Evolutionary conservation across 148 eudicot species (phyloP), one percentile per base, ranked within the genome.

Genomic region (Polygonum aviculare): DNA sequence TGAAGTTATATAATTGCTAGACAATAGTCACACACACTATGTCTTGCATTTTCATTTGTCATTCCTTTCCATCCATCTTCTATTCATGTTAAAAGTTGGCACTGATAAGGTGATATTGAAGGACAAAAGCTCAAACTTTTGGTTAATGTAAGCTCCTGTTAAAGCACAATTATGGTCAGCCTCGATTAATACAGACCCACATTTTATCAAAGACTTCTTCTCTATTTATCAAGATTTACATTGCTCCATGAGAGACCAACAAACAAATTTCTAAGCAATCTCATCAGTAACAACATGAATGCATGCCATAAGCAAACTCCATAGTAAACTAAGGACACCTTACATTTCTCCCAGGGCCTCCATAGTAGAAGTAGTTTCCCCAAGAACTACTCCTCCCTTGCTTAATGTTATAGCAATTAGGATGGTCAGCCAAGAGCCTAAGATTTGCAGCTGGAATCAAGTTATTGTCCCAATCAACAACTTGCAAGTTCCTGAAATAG

Each of bases 391-490:
- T 96, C 80, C 76, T 96, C 7, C 94, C 98, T 39, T 91, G 90
- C 77, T 81, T 87, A 16, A 96, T 96, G 49, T 91, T 86, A 76
- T 96, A 96, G 69, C 99, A 96, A 77, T 75, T 87, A 4, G 98
- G 94, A 87, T 96, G 98, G 86, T 96, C 99, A 74, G 99, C 98
- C 75, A 89, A 85, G 3, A 93, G 87, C 35, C 80, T 91, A 6
- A 93, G 80, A 74, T 89, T 91, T 40, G 92, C 80, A 7, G 90
- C 72, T 26, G 99, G 98, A 65, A 95, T 82, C 76, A 93, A 85
- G 80, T 78, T 96, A 70, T 96, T 96, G 73, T 93, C 99, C 99
- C 99, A 93, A 78, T 96, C 99, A 73, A 96, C 97, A 7, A 83
- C 91, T 47, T 93, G 91, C 83, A 96, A 80, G 49, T 96, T 93